Evolutionary conservation across 1,284 basidiomycete genomes (phyloP), one percentile per base, ranked within the genome.

Genomic region (Cryptococcus hybrid): DNA sequence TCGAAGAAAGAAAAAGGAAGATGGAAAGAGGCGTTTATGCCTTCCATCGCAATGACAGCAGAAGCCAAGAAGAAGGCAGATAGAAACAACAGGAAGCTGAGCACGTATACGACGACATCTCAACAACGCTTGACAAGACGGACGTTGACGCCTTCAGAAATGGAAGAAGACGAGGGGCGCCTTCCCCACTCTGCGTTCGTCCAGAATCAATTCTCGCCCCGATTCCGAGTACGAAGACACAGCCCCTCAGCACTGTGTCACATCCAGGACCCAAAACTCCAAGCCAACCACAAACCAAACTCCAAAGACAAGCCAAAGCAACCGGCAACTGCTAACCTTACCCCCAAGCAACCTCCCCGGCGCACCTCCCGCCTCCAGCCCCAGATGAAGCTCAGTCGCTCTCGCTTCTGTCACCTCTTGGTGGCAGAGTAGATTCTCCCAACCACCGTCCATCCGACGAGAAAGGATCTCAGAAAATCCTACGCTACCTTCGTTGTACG

Each of bases 401-500:
- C 18, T 18, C 18, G 18, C 18, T 18, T 18, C 18, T 18, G 18
- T 18, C 18, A 18, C 18, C 18, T 18, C 18, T 18, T 18, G 18
- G 18, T 18, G 18, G 18, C 18, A 18, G 18, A 18, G 44, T 56
- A 18, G 54, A 52, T 39, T 56, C 13, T 56, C 40, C n/a, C 18
- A 30, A 34, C 15, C 39, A 2, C 51, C 54, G 35, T 48, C 44
- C 34, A 38, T 52, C 15, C 36, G 30, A n/a, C n/a, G 6, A 35
- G 18, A 18, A 18, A 18, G 18, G 18, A 35, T 18, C 24, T 38
- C 45, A 7, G 53, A 47, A 12, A 43, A 38, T 18, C 18, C 18
- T 3, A 57, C 58, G 2, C 46, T 67, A 13, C 65, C 65, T 11
- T 57, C 54, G 9, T 34, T 67, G 34, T 67, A 67, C 37, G 63